phyloP scores from a whole-genome alignment of 108 stramenopile species.

The Conticribra guillardii region DNA sequence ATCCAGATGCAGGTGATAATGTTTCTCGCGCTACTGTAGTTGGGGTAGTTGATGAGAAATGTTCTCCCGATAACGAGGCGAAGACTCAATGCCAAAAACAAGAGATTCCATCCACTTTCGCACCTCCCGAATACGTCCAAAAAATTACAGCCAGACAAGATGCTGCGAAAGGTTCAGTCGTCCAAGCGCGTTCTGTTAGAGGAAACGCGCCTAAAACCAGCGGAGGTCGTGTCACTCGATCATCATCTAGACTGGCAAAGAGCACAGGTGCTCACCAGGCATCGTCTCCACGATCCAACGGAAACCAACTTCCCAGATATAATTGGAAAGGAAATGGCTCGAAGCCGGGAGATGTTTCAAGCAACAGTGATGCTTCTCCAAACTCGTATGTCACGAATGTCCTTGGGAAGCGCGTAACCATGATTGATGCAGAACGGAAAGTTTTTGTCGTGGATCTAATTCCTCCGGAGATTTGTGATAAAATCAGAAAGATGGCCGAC shows the following conservation, averaged over 20 bases:
- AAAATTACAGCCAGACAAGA: slow-evolving; percentile 27
- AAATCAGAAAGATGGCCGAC: slow-evolving; percentile 53
- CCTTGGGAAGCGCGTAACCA: slow-evolving; percentile 50
- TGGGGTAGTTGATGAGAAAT: not conserved
- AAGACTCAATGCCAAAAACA: not conserved
- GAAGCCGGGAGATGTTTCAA: slow-evolving; percentile 2
- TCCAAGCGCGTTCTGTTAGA: slow-evolving; percentile 4
- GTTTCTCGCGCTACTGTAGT: not conserved
- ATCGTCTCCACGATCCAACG: slow-evolving; percentile 13
- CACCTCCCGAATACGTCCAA: slow-evolving; percentile 27
- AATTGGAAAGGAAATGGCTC: not conserved
- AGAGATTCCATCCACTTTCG: slow-evolving; percentile 43
- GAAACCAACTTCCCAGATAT: not conserved
- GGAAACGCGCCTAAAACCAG: not conserved
- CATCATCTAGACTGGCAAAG: not conserved
- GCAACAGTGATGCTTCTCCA: not conserved
- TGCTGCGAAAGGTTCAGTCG: not conserved
- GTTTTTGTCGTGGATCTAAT: slow-evolving; percentile 58
- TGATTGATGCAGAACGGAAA: slow-evolving; percentile 47
- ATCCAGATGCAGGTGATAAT: no score
- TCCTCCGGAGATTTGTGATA: slow-evolving; percentile 51
- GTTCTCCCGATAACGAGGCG: not conserved
- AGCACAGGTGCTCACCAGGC: slow-evolving; percentile 21
- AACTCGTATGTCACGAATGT: slow-evolving; percentile 25
- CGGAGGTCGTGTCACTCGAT: not conserved